Conservation (phyloP, 352 stramenopile species). For the Phytopythium sindhum region DNA sequence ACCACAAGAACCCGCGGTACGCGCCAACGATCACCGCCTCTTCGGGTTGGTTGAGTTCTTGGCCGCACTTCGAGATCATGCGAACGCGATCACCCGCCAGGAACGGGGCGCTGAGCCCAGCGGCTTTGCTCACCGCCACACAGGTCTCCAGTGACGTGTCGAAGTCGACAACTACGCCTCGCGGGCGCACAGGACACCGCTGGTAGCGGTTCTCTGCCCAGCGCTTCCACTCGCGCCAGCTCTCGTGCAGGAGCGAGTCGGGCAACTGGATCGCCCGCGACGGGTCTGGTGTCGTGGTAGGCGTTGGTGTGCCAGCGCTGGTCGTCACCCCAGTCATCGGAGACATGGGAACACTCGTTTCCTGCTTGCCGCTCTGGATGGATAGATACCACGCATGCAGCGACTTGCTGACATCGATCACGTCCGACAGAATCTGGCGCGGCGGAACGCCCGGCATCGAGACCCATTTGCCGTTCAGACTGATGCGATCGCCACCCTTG, state of each 20-base stretch:
- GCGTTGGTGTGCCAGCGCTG: constrained; percentile 1
- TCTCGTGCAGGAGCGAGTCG: constrained; percentile 54
- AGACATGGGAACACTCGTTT: not conserved
- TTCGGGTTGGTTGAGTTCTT: constrained; percentile 95
- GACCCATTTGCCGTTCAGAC: constrained; percentile 94
- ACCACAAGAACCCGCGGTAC: constrained; percentile 93
- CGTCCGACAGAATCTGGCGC: constrained; percentile 76
- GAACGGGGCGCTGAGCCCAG: constrained; percentile 88
- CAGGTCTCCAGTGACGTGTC: constrained; percentile 90
- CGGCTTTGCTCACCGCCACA: constrained; percentile 82
- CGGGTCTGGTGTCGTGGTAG: not conserved
- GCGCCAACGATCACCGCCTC: constrained; percentile 94
- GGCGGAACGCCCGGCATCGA: constrained; percentile 79
- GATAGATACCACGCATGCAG: constrained; percentile 82
- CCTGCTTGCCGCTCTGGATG: constrained; percentile 23
- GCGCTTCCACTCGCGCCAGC: constrained; percentile 81
- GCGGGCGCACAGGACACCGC: constrained; percentile 71
- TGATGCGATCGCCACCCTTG: constrained; percentile 94
- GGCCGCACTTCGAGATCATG: constrained; percentile 91
- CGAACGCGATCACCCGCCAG: constrained; percentile 93
- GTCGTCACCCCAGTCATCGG: constrained; percentile 3
- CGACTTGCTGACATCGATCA: constrained; percentile 88
- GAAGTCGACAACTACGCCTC: constrained; percentile 92
- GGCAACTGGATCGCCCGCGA: constrained; percentile 39
- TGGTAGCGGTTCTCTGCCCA: constrained; percentile 85